These are phyloP conservation scores for Pythium phragmiticola DNA, from an alignment of 352 stramenopile species.

Conservation along the genomic window DNA sequence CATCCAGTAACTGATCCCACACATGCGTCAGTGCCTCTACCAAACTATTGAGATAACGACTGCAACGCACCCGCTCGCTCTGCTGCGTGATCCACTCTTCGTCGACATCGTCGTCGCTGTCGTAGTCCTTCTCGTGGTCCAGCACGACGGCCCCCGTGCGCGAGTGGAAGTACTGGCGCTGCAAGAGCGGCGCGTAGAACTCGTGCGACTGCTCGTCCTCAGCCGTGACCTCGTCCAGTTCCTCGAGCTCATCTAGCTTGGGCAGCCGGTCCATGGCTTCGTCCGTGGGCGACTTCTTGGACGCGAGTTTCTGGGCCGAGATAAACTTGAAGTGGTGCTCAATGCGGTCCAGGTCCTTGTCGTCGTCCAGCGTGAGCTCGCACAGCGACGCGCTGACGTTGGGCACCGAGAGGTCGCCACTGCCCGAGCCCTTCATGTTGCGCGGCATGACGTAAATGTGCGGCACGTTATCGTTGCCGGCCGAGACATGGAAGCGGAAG, in stretches of 20 bases:
- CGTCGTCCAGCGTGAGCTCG: conserved; percentile 53
- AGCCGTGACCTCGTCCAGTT: conserved; percentile 67
- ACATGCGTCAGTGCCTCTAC: neutral
- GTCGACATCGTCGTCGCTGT: conserved; percentile 88
- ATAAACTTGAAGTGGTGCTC: conserved; percentile 70
- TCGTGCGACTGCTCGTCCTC: conserved; percentile 50
- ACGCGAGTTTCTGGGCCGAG: conserved; percentile 29
- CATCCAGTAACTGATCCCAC: conserved; percentile 61
- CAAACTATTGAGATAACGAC: neutral
- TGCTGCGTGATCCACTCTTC: conserved; percentile 89
- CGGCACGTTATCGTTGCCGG: conserved; percentile 75
- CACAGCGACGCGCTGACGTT: conserved; percentile 38
- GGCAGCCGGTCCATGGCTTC: conserved; percentile 40
- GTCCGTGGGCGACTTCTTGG: conserved; percentile 1
- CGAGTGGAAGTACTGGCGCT: conserved; percentile 89
- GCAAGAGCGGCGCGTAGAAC: conserved; percentile 71
- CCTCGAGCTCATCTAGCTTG: conserved; percentile 37
- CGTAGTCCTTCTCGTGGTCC: conserved; percentile 82
- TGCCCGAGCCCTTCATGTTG: conserved; percentile 4
- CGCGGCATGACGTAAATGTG: conserved; percentile 82
- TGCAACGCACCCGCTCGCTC: conserved; percentile 58
- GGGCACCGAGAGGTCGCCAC: neutral
- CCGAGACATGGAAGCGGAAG: conserved; percentile 77
- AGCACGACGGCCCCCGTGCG: conserved; percentile 79
- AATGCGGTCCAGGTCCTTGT: conserved; percentile 51